These are phyloP conservation scores for Cutaneotrichosporon sp. DNA, from an alignment of 1,284 basidiomycete genomes.

Conservation along the genomic window DNA sequence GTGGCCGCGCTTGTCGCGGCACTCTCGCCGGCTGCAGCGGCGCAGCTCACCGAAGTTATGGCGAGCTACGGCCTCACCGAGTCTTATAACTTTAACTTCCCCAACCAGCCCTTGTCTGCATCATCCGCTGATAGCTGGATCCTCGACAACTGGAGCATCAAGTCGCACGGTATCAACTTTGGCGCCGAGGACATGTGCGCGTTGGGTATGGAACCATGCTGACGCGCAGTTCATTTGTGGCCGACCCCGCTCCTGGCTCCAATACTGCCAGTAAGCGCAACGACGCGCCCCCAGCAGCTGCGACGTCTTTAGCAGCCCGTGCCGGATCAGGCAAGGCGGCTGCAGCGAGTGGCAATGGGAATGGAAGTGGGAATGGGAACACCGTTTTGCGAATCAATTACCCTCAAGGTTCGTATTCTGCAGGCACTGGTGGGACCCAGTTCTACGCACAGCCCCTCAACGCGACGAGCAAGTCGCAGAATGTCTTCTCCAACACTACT, in stretches of 20 bases:
- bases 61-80: constrained; percentile 22
- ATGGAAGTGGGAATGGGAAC: no score
- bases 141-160: constrained; percentile 35
- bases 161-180: constrained; percentile 28
- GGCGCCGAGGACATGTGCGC: constrained; percentile 33
- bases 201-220: background rate
- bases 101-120: constrained; percentile 22
- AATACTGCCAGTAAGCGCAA: constrained; percentile 4
- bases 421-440: constrained; percentile 46
- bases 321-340: background rate
- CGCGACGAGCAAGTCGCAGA: constrained; percentile 9
- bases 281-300: background rate
- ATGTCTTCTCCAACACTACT: constrained; percentile 16
- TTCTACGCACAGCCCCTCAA: constrained; percentile 42
- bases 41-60: constrained; percentile 5
- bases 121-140: constrained; percentile 32
- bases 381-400: constrained; percentile 45
- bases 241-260: no score
- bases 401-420: constrained; percentile 43
- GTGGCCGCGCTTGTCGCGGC: constrained; percentile 10
- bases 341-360: background rate
- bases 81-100: constrained; percentile 28
- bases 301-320: background rate
- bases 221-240: constrained; percentile 26
- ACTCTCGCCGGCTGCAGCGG: background rate